Evolutionary conservation across 2,329 filamentous ascomycete genomes (phyloP).

Genomic region (Didymella segeticola): DNA sequence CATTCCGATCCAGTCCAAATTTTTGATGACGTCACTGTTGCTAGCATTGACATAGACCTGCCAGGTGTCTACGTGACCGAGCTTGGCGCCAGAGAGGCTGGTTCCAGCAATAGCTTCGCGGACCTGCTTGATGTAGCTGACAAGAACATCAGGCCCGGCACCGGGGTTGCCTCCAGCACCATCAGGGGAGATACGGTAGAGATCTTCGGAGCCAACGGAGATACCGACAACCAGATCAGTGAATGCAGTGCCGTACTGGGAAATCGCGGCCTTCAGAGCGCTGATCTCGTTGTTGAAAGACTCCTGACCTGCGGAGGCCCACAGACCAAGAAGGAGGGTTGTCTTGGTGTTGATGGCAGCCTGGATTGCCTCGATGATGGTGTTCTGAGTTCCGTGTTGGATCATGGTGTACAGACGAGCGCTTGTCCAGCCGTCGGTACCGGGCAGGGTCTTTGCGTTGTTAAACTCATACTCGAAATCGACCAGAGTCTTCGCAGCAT

Average conservation of each 20-base stretch:
- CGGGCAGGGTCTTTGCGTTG: conserved; percentile 67
- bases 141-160: conserved; percentile 66
- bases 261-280: conserved; percentile 73
- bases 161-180: conserved; percentile 70
- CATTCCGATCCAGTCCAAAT: conserved; percentile 79
- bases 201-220: conserved; percentile 85
- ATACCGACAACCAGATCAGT: conserved; percentile 76
- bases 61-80: conserved; percentile 93
- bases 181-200: conserved; percentile 66
- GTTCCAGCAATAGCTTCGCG: conserved; percentile 70
- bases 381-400: conserved; percentile 70
- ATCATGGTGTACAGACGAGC: conserved; percentile 79
- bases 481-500: conserved; percentile 64
- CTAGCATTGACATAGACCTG: conserved; percentile 66
- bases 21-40: conserved; percentile 73
- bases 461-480: conserved; percentile 77
- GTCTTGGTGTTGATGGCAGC: conserved; percentile 84
- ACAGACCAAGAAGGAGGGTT: conserved; percentile 80
- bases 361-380: conserved; percentile 73
- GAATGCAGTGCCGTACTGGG: conserved; percentile 71
- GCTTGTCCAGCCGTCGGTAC: conserved; percentile 65
- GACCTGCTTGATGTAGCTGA: conserved; percentile 74
- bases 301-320: conserved; percentile 73
- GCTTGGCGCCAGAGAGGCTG: conserved; percentile 60
- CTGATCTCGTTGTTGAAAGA: conserved; percentile 74